Conservation (phyloP, 2,329 filamentous ascomycete species). For the Colletotrichum caudatum region DNA sequence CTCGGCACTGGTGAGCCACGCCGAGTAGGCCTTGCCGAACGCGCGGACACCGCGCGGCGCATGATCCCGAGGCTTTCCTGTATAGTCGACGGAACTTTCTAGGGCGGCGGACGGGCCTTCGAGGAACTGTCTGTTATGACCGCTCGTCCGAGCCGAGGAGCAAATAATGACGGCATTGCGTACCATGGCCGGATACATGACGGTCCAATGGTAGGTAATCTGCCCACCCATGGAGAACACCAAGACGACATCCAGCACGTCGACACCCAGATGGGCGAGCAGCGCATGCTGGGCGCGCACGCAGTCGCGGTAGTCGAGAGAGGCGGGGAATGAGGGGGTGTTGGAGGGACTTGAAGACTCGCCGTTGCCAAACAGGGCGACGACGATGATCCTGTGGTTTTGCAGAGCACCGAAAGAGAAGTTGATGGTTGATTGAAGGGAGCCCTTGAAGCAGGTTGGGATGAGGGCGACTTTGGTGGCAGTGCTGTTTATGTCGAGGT, state of each 20-base stretch:
- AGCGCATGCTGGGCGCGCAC: slow-evolving; percentile 54
- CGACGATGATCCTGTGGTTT: slow-evolving; percentile 58
- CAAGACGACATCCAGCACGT: slow-evolving; percentile 54
- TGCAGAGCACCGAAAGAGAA: background rate
- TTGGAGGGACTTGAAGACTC: slow-evolving; percentile 62
- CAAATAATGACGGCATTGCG: slow-evolving; percentile 58
- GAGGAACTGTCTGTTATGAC: slow-evolving; percentile 46
- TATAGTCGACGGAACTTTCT: background rate
- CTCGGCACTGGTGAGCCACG: slow-evolving; percentile 40
- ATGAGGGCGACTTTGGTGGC: slow-evolving; percentile 59
- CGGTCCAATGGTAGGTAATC: slow-evolving; percentile 59
- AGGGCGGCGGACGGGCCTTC: background rate
- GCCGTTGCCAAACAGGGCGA: slow-evolving; percentile 61
- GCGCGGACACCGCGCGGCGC: slow-evolving; percentile 3
- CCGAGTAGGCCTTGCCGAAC: slow-evolving; percentile 5
- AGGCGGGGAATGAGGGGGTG: slow-evolving; percentile 49
- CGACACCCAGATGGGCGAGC: background rate
- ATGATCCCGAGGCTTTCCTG: background rate
- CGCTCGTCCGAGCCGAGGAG: slow-evolving; percentile 58
- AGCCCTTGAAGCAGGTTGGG: slow-evolving; percentile 61
- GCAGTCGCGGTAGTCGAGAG: slow-evolving; percentile 59
- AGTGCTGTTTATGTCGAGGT: slow-evolving; percentile 45
- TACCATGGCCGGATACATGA: slow-evolving; percentile 57
- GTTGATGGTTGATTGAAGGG: background rate
- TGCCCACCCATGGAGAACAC: slow-evolving; percentile 66